Evolutionary conservation across 768 basidiomycete genomes (phyloP), one percentile per base, ranked within the genome.

Genomic region (Albatrellus ellisii): DNA sequence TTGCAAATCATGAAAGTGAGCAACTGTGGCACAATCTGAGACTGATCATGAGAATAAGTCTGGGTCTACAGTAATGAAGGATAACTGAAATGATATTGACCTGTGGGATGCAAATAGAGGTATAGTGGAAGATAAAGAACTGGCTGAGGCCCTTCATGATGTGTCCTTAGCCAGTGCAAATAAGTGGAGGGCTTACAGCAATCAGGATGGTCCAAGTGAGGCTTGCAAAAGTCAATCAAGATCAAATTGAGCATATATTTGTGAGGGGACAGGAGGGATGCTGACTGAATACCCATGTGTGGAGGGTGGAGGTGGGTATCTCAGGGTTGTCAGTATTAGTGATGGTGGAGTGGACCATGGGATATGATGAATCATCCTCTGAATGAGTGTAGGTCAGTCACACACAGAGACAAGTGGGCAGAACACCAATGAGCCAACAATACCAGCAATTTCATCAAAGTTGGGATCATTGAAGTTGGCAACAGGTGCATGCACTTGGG

Each of bases 231-330:
- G n/a, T n/a, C n/a, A n/a, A n/a, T n/a, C n/a, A n/a, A 72, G 81
- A n/a, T n/a, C n/a, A n/a, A n/a, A n/a, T n/a, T n/a, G n/a, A n/a
- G n/a, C n/a, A n/a, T n/a, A n/a, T n/a, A 22, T 79, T 72, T 47
- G 80, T 72, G 56, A 70, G 76, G 58, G 82, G 81, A 60, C 80
- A 82, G n/a, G n/a, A n/a, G n/a, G n/a, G n/a, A 51, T 82, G 79
- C 58, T 83, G 83, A 65, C 63, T 63, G 36, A 62, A 57, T 32
- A 52, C 36, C 63, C 63, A 64, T 7, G 61, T 51, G 5, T 63
- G 58, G 36, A 63, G 38, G 14, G 63, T 63, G 35, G 38, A 48
- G 17, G 53, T 52, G 25, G 60, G 59, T 54, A 69, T 63, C 15
- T 52, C 50, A 2, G 63, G 59, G 45, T 69, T 67, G 48, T 69